Conservation (phyloP, 208 protist species). For the Trypanosoma conorhini region DNA sequence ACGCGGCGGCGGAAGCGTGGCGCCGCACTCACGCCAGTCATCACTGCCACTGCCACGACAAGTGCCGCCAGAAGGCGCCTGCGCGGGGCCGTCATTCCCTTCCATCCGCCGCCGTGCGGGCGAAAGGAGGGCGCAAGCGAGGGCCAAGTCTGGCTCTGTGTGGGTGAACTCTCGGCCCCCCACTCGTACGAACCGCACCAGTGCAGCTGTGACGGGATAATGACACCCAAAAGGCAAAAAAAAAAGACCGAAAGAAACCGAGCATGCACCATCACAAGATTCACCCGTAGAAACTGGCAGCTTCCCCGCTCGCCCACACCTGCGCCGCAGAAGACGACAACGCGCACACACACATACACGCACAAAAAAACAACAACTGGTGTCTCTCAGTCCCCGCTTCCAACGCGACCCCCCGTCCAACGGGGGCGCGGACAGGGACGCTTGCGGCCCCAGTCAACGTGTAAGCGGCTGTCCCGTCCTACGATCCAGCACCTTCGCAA, state of each 20-base stretch:
- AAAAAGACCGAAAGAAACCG: background rate
- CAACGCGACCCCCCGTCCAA: background rate
- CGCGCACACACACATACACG: background rate
- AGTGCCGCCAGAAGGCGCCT: background rate
- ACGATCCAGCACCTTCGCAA: slow-evolving; percentile 59
- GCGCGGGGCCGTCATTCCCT: background rate
- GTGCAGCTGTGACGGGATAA: too few relatives aligned
- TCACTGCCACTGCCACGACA: slow-evolving; percentile 2
- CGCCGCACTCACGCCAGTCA: slow-evolving; percentile 5
- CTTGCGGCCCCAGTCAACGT: background rate
- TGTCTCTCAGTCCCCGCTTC: background rate
- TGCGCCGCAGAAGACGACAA: background rate
- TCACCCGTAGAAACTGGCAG: too few relatives aligned
- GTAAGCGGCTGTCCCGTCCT: slow-evolving; percentile 32
- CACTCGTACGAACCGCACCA: too few relatives aligned
- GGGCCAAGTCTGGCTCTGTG: too few relatives aligned
- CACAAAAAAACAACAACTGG: slow-evolving; percentile 2
- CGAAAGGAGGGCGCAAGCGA: background rate
- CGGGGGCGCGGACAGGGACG: background rate
- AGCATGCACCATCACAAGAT: background rate
- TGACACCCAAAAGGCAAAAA: too few relatives aligned
- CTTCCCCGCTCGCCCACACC: background rate
- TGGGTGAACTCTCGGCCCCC: too few relatives aligned
- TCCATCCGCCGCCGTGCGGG: background rate
- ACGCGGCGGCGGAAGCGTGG: slow-evolving; percentile 12